These are phyloP conservation scores for Chlorella sp. DNA, from an alignment of 139 green algal species.

Conservation along the genomic window DNA sequence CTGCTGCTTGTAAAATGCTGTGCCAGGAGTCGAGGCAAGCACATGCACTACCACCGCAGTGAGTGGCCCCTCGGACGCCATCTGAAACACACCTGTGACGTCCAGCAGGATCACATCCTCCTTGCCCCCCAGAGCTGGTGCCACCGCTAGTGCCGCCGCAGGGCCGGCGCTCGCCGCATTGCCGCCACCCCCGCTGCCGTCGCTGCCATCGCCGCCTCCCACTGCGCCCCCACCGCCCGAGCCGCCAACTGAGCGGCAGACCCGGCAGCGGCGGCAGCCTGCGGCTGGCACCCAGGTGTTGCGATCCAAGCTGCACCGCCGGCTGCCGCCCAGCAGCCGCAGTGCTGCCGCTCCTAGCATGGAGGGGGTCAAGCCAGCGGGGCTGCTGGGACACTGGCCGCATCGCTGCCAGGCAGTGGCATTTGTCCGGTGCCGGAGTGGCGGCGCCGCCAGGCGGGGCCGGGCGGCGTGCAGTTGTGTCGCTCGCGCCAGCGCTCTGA, in stretches of 20 bases:
- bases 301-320: neutral
- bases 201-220: neutral
- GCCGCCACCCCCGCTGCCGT: neutral
- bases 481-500: neutral
- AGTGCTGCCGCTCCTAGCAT: neutral
- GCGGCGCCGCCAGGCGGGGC: neutral
- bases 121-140: neutral
- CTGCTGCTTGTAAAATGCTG: neutral
- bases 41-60: neutral
- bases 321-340: neutral
- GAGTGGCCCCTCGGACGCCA: neutral
- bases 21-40: neutral
- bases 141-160: neutral
- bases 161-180: neutral
- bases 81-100: slow-evolving; percentile 61
- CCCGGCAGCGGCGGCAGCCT: slow-evolving; percentile 11
- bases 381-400: neutral
- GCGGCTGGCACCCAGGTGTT: neutral
- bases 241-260: neutral
- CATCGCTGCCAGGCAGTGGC: neutral
- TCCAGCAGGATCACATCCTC: slow-evolving; percentile 86
- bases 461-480: neutral
- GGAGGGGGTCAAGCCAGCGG: neutral
- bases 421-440: neutral
- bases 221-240: neutral